Conservation (phyloP, 75 land plant species). For the Ceratopteris richardii region DNA sequence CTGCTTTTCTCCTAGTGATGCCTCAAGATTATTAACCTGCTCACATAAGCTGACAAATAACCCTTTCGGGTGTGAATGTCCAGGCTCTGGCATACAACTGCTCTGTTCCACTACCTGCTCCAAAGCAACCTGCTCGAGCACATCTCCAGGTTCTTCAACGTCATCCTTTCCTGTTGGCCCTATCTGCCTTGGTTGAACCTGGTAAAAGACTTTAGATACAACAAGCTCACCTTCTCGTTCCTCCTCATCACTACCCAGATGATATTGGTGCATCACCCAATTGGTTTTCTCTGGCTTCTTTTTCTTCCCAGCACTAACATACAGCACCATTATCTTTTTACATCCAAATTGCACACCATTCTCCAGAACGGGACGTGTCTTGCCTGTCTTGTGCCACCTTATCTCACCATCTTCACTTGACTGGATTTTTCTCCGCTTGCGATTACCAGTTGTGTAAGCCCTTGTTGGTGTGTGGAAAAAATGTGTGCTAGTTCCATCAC, state of each 20-base stretch:
- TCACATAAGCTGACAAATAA: no score
- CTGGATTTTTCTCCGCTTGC: slow-evolving; percentile 78
- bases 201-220: slow-evolving; percentile 87
- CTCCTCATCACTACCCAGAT: slow-evolving; percentile 68
- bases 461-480: slow-evolving; percentile 84
- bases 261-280: slow-evolving; percentile 98
- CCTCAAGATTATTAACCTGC: no score
- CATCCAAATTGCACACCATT: slow-evolving; percentile 53
- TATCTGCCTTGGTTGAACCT: slow-evolving; percentile 70
- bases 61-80: no score
- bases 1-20: no score
- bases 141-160: neutral
- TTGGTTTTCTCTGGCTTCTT: slow-evolving; percentile 84
- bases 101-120: no score
- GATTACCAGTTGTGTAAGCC: slow-evolving; percentile 82
- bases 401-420: slow-evolving; percentile 67
- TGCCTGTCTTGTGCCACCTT: slow-evolving; percentile 97
- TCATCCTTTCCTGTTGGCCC: neutral
- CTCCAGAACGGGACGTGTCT: slow-evolving; percentile 67
- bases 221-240: slow-evolving; percentile 92
- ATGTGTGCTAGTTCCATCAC: slow-evolving; percentile 80
- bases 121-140: neutral
- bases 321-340: slow-evolving; percentile 90
- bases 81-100: no score
- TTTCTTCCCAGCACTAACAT: slow-evolving; percentile 65